phyloP scores from a whole-genome alignment of 78 protist genomes.

The Thecamonas trahens region DNA sequence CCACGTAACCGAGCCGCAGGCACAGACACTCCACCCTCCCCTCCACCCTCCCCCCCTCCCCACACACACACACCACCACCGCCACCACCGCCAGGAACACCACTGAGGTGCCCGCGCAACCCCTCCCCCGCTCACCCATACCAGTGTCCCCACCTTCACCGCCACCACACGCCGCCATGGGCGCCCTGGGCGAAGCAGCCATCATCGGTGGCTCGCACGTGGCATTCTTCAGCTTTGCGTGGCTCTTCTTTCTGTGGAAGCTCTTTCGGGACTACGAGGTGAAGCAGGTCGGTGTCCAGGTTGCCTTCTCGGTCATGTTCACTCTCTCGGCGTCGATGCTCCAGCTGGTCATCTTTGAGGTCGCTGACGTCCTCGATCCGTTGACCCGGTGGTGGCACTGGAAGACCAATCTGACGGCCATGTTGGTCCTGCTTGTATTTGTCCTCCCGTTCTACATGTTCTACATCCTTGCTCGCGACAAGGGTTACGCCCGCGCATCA shows the following conservation, averaged over 20 bases:
- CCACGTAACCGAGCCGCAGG: too few species aligned
- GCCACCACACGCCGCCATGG: too few species aligned
- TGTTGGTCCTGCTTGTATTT: neutral
- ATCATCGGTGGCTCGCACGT: too few species aligned
- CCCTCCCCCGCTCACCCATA: too few species aligned
- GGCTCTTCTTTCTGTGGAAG: neutral
- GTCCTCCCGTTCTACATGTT: conserved; percentile 4
- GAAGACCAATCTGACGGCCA: neutral
- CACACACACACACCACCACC: too few species aligned
- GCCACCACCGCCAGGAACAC: too few species aligned
- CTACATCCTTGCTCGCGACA: conserved; percentile 19
- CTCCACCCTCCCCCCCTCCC: too few species aligned
- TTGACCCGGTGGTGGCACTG: neutral
- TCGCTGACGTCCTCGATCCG: conserved; percentile 52
- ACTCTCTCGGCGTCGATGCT: conserved; percentile 64
- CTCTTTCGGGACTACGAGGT: conserved; percentile 19
- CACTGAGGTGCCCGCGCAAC: too few species aligned
- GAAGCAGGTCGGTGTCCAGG: conserved; percentile 5
- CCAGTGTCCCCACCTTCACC: too few species aligned
- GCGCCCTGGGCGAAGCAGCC: too few species aligned
- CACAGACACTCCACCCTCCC: too few species aligned
- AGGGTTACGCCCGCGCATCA: neutral
- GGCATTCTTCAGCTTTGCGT: conserved; percentile 2
- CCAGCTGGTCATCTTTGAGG: conserved; percentile 74
- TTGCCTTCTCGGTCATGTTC: conserved; percentile 44